A percentile compares a stretch with the other conserved stretches of the same genome.
Conservation (phyloP, 306 rosid species). For the Dryas drummondii region DNA sequence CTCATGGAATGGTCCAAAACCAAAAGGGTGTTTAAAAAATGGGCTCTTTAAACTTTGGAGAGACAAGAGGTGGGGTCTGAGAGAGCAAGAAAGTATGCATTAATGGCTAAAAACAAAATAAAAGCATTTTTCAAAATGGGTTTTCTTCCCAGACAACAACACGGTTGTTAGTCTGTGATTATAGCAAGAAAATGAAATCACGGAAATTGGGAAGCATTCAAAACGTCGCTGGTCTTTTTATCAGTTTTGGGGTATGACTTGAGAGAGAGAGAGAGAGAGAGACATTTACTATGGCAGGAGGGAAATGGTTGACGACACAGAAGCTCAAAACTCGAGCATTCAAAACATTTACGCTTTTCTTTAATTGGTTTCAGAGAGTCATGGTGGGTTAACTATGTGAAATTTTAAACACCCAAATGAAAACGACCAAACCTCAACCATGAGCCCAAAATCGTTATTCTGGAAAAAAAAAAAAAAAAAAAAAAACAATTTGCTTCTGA, state of each 20-base stretch:
- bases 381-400: too few relatives aligned
- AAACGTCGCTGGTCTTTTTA: background rate
- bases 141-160: background rate
- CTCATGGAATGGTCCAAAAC: slow-evolving; percentile 10
- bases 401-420: too few relatives aligned
- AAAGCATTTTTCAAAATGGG: background rate
- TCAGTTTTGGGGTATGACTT: background rate
- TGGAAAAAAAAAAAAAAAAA: too few relatives aligned
- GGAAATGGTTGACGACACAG: background rate
- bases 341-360: background rate
- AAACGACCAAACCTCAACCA: too few relatives aligned
- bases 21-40: slow-evolving; percentile 17
- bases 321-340: background rate
- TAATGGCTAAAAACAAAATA: slow-evolving; percentile 18
- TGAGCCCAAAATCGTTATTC: too few relatives aligned
- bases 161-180: background rate
- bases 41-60: slow-evolving; percentile 17
- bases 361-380: background rate
- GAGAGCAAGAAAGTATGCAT: slow-evolving; percentile 18
- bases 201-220: background rate
- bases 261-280: background rate
- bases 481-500: too few relatives aligned
- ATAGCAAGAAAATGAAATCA: background rate
- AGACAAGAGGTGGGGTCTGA: slow-evolving; percentile 22
- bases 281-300: background rate